Percentiles rank a stretch among this genome's conserved stretches.
These are phyloP conservation scores for Sclerotinia trifoliorum DNA, from an alignment of 2,329 filamentous ascomycete genomes.

Conservation along the genomic window DNA sequence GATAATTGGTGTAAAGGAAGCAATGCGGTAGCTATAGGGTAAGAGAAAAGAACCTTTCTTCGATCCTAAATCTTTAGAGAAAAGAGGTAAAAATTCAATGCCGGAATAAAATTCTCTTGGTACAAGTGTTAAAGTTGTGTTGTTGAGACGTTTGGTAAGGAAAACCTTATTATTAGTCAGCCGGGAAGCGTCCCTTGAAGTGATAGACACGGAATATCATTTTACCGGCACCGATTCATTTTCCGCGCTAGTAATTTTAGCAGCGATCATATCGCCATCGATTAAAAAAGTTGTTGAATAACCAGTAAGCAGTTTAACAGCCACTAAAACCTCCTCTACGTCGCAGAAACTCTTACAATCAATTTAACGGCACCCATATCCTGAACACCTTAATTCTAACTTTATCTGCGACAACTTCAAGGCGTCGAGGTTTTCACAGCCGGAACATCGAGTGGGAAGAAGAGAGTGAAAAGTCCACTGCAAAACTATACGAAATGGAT, in stretches of 20 bases:
- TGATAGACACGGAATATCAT: constrained; percentile 1
- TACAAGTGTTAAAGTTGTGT: too few species aligned
- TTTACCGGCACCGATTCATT: constrained; percentile 3
- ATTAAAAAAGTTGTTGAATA: constrained; percentile 13
- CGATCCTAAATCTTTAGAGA: too few species aligned
- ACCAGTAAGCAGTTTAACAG: not conserved
- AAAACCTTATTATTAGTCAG: too few species aligned
- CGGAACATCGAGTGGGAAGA: not conserved
- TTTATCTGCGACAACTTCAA: not conserved
- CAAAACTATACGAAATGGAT: constrained; percentile 63
- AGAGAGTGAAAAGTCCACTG: not conserved
- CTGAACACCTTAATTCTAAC: not conserved
- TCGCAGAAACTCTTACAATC: not conserved
- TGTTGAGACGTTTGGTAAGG: too few species aligned
- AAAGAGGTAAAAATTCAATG: too few species aligned
- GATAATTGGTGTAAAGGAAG: too few species aligned
- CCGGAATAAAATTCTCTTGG: not conserved
- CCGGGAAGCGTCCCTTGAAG: not conserved
- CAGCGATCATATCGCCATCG: constrained; percentile 21
- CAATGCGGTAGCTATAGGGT: too few species aligned
- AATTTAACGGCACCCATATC: not conserved
- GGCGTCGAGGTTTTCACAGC: not conserved
- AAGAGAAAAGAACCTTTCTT: too few species aligned
- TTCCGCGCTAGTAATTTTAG: constrained; percentile 17
- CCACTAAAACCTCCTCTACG: not conserved